Evolutionary conservation across 179 eudicot genomes (phyloP), one percentile per base, ranked within the genome.

Genomic region (Beta macrorhiza): DNA sequence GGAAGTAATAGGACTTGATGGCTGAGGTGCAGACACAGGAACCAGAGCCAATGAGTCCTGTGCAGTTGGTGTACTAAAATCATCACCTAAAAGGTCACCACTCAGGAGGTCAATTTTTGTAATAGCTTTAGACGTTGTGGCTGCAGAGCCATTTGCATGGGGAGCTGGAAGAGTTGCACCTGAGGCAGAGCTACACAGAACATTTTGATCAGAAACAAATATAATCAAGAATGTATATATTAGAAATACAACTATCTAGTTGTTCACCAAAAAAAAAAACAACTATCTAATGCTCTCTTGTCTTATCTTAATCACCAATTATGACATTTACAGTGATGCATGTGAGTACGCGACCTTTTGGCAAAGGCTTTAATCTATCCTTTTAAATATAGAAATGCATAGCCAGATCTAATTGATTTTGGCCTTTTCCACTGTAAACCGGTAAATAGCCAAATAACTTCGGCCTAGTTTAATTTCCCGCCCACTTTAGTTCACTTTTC

Each of bases 51-150:
- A 85, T 0, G 90, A 68, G 82, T 90, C 89, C 25, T 86, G 92
- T 80, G 89, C 83, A 55, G 85, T 52, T 14, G 92, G 90, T 73
- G 95, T 79, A 82, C 80, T 80, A 74, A 88, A 89, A 79, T 90
- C 93, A 72, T 91, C 96, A 69, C 95, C 97, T 82, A 96, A 80
- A 63, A 96, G 97, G 82, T 96, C 99, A 78, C 88, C 88, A 56
- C 88, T 85, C 65, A 87, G 65, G 47, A 87, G 98, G 86, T 95
- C 99, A 75, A 93, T 87, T 82, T 86, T 90, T 53, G 91, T 82
- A 79, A 76, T 79, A 29, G 80, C 84, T 80, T 89, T 86, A 61
- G 85, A 37, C 42, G 92, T 78, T 80, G 90, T 83, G 53, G 87
- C 72, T 81, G 85, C 71, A 74, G 86, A 78, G 77, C 89, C 91